These are phyloP conservation scores for Lycium barbarum DNA, from an alignment of 257 asterid genomes.

Conservation along the genomic window DNA sequence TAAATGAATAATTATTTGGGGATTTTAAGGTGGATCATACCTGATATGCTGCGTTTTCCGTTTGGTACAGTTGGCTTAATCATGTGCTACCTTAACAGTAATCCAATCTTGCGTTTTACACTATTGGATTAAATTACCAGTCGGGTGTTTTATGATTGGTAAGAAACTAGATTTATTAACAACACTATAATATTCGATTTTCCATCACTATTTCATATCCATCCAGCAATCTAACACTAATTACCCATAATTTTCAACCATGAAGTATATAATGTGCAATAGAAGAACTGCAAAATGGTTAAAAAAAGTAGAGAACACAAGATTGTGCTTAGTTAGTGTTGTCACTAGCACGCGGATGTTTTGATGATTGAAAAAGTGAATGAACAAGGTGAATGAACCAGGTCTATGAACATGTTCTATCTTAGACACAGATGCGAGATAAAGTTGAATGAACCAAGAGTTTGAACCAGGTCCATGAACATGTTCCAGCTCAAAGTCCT, in stretches of 20 bases:
- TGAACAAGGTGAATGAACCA: no score
- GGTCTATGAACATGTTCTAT: no score
- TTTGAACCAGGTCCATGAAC: no score
- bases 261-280: background rate
- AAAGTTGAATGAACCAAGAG: no score
- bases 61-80: constrained; percentile 23
- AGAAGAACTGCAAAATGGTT: background rate
- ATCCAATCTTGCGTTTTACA: background rate
- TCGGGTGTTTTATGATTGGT: background rate
- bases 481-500: no score
- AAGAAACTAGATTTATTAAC: background rate
- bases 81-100: background rate
- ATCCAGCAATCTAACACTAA: background rate
- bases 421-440: no score
- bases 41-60: background rate
- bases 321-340: background rate
- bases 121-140: background rate
- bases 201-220: constrained; percentile 21
- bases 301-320: background rate
- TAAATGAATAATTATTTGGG: background rate
- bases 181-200: background rate
- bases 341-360: no score
- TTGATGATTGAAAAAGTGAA: no score
- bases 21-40: background rate
- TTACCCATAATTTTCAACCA: background rate